Conservation (phyloP, 371 early-diverging fungal genomes). For the Circinella umbellata region DNA sequence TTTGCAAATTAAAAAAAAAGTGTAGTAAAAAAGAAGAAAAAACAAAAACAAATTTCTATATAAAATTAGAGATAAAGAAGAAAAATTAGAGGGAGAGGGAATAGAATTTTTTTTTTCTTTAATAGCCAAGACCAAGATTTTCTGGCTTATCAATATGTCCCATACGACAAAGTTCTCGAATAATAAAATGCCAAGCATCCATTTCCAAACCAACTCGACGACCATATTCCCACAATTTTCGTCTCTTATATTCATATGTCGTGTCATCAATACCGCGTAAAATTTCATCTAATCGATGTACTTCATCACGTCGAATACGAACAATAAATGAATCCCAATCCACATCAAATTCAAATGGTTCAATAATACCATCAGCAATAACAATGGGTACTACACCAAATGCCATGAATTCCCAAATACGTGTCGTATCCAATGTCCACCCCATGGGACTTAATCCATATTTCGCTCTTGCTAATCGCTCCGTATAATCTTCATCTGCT, state of each 20-base stretch:
- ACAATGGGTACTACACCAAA: slow-evolving; percentile 64
- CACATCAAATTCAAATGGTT: slow-evolving; percentile 60
- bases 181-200: slow-evolving; percentile 65
- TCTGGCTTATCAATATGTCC: slow-evolving; percentile 39
- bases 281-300: slow-evolving; percentile 56
- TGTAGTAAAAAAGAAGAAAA: too few relatives aligned
- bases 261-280: slow-evolving; percentile 48
- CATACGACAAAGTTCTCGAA: slow-evolving; percentile 55
- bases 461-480: slow-evolving; percentile 47
- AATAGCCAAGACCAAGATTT: slow-evolving; percentile 48
- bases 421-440: slow-evolving; percentile 59
- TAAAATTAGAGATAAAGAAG: too few relatives aligned
- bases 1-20: too few relatives aligned
- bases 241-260: slow-evolving; percentile 51
- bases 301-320: slow-evolving; percentile 52
- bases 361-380: slow-evolving; percentile 62
- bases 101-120: background rate
- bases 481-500: slow-evolving; percentile 45
- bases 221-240: slow-evolving; percentile 53
- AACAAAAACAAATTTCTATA: too few relatives aligned
- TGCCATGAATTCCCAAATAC: slow-evolving; percentile 63
- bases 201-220: slow-evolving; percentile 51
- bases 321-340: slow-evolving; percentile 62
- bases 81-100: too few relatives aligned
- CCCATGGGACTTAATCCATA: slow-evolving; percentile 62